Evolutionary conservation across 768 basidiomycete genomes (phyloP).

Genomic region (Nidularia pulvinata): DNA sequence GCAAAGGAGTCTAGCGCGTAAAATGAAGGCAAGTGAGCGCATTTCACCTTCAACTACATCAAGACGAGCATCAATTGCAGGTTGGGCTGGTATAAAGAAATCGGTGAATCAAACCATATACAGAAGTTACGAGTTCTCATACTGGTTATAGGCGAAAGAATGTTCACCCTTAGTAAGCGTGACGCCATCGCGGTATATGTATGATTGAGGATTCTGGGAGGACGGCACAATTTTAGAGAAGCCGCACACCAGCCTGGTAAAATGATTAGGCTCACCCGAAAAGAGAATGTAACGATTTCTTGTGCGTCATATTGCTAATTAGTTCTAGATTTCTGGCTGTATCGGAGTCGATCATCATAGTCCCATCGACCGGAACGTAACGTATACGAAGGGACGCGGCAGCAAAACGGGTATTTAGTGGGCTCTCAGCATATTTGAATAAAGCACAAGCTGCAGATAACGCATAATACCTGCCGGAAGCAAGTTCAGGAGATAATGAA

Average conservation of each 20-base stretch:
- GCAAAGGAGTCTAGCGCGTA: slow-evolving; percentile 6
- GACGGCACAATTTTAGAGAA: not conserved
- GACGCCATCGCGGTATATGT: slow-evolving; percentile 92
- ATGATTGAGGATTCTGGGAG: slow-evolving; percentile 66
- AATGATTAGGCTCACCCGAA: slow-evolving; percentile 57
- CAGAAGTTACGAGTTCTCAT: slow-evolving; percentile 1
- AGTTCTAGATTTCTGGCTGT: slow-evolving; percentile 90
- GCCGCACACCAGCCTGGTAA: not conserved
- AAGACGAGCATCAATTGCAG: slow-evolving; percentile 75
- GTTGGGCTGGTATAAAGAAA: slow-evolving; percentile 36
- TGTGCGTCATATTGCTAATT: slow-evolving; percentile 69
- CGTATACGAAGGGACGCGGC: slow-evolving; percentile 69
- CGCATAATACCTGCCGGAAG: slow-evolving; percentile 74
- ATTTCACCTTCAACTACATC: slow-evolving; percentile 80
- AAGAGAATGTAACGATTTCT: slow-evolving; percentile 72
- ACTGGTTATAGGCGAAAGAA: slow-evolving; percentile 85
- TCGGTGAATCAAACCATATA: slow-evolving; percentile 1
- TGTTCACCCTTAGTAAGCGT: slow-evolving; percentile 74
- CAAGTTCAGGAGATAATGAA: not conserved
- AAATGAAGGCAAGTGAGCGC: not conserved
- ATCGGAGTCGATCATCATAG: slow-evolving; percentile 93
- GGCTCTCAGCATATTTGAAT: slow-evolving; percentile 80
- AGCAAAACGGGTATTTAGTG: slow-evolving; percentile 72
- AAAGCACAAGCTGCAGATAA: slow-evolving; percentile 85
- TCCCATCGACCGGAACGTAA: slow-evolving; percentile 83